Evolutionary conservation across 306 rosid species (phyloP), one percentile per base, ranked within the genome.

Genomic region (Mucuna pruriens): DNA sequence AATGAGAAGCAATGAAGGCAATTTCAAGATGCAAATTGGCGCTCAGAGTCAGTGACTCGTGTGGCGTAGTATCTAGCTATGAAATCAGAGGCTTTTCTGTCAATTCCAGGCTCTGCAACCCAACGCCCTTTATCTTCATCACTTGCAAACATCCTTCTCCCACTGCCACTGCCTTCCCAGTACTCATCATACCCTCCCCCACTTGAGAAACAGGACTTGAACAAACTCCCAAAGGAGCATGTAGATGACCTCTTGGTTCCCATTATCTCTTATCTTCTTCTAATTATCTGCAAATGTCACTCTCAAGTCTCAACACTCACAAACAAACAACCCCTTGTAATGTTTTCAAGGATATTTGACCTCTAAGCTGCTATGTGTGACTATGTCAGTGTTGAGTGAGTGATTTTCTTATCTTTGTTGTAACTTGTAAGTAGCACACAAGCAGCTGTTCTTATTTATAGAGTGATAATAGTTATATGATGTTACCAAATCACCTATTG

Each of bases 81-180:
- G 89, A 91, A 91, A 63, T 78, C 95, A 40, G 92, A 68, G 16
- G 97, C 97, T 74, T 84, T 91, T 17, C 87, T 85, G 70, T 93
- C 97, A 65, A 93, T 91, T 33, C 96, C 96, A 40, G 97, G 97
- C 78, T 93, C 97, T 2, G 91, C 94, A 33, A 88, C 76, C 92
- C 94, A 92, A 8, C 79, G 78, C 0, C 89, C 85, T 81, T 89
- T 83, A 71, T 91, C 97, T 78, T 88, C 90, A 75, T 93, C 96
- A 8, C 97, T 91, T 3, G 90, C 84, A 81, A 86, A 91, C 49
- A 88, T 86, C 68, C 92, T 83, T 74, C 90, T 70, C 0, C 83
- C 83, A 2, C 77, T 78, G 4, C 60, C 88, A 13, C 89, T 88
- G 0, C 89, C 94, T 17, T 93, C 97, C 66, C 85, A 72, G 60